Base-by-base conservation (phyloP, 176 grass and related monocot species). In the Thinopyrum elongatum region DNA sequence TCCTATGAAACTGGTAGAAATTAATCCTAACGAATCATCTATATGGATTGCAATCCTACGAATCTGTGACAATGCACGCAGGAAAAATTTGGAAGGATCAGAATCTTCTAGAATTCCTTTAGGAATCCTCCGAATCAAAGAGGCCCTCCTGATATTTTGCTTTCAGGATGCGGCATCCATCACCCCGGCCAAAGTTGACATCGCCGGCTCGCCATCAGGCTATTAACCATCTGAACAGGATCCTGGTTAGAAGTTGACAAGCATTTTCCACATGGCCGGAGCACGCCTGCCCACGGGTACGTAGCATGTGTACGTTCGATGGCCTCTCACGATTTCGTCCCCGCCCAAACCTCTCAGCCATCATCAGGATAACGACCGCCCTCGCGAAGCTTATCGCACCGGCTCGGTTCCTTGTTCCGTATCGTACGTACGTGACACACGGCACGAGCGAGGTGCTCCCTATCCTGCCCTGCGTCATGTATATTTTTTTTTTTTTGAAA, bases 181-280 rank as follows among this genome's bases (percentile, higher is more conserved):
- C 4, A 38, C 15, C 80, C 16, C 4, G 29, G 16, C 29, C 2
- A 33, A 74, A 64, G 31, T 35, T 80, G 6, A 35, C 21, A 14
- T 60, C 19, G 71, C 46, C 1, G 49, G 33, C 4, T 76, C 65
- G 47, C 36, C 15, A 8, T 76, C 78, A 62, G 34, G 49, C 57
- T 5, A 15, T 58, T 33, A 22, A 58, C 21, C 33, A 21, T 49
- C 35, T 39, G 27, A 66, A 89, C 14, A 67, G 14, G 10, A 76
- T 60, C 77, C 44, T 77, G 6, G 49, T 62, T 76, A 76, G 71
- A 27, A 61, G 83, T 81, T 70, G 77, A 28, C 47, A 85, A 29
- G 47, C 83, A 76, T 47, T 35, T 68, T 81, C 81, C 61, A 47
- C 53, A 59, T 76, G 59, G 33, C 80, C 21, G 69, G 78, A 41